A percentile compares a stretch with the other conserved stretches of the same genome.
phyloP scores from a whole-genome alignment of 495 filamentous ascomycete species.

The Lasiosphaeria ovina region DNA sequence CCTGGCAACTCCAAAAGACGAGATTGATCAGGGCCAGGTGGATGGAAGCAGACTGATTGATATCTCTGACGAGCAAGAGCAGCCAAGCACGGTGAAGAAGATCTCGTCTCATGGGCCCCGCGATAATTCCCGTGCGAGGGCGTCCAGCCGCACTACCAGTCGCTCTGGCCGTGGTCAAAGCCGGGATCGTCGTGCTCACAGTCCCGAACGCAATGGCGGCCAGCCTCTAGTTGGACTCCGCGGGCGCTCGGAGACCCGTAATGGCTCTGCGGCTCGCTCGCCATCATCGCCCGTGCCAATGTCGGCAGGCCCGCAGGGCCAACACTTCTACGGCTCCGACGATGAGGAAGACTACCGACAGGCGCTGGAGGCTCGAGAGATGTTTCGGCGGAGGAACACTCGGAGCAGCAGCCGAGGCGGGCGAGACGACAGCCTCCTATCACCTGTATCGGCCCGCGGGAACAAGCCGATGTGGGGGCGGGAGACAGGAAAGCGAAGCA shows the following conservation, averaged over 20 bases:
- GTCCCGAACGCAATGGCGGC: conserved; percentile 42
- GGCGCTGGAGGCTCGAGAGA: conserved; percentile 60
- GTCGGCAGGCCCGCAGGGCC: conserved; percentile 33
- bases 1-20: conserved; percentile 46
- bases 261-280: conserved; percentile 61
- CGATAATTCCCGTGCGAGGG: conserved; percentile 34
- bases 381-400: conserved; percentile 56
- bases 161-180: conserved; percentile 27
- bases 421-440: conserved; percentile 16
- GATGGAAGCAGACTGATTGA: conserved; percentile 20
- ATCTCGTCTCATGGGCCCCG: conserved; percentile 30
- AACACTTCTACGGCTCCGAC: conserved; percentile 43
- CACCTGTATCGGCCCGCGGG: conserved; percentile 23
- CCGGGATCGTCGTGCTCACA: conserved; percentile 32
- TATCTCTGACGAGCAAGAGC: conserved; percentile 25
- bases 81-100: conserved; percentile 45
- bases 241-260: conserved; percentile 50
- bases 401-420: conserved; percentile 57
- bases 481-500: conserved; percentile 45
- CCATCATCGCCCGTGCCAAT: conserved; percentile 81
- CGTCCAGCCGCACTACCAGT: conserved; percentile 48
- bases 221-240: conserved; percentile 53
- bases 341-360: conserved; percentile 62
- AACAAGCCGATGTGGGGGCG: conserved; percentile 3
- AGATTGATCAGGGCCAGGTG: conserved; percentile 11